Conservation (phyloP, 176 grass and related monocot genomes). For the Phoenix roebelenii region DNA sequence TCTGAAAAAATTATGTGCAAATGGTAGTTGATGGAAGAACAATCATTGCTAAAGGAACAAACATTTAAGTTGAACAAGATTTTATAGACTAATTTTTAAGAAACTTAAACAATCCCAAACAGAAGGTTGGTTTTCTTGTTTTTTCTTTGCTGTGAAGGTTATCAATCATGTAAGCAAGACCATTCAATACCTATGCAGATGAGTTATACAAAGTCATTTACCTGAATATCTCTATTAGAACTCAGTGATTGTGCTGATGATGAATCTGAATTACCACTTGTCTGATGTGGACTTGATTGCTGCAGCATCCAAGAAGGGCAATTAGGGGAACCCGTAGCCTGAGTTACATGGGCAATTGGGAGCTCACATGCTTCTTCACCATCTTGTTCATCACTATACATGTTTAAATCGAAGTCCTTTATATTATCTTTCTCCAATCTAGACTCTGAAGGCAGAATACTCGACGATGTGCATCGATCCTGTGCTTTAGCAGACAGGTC, state of each 20-base stretch:
- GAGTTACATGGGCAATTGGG: background rate
- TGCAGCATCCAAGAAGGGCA: conserved; percentile 19
- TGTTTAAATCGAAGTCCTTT: conserved; percentile 74
- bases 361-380: conserved; percentile 23
- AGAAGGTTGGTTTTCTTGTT: too few species aligned
- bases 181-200: too few species aligned
- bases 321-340: conserved; percentile 4
- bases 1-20: too few species aligned
- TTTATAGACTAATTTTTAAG: too few species aligned
- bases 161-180: too few species aligned
- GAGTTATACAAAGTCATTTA: conserved; percentile 11
- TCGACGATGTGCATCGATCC: conserved; percentile 9
- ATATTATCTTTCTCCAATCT: conserved; percentile 11
- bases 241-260: conserved; percentile 15
- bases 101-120: too few species aligned
- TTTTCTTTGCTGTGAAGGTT: too few species aligned
- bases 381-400: conserved; percentile 20
- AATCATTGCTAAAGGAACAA: too few species aligned
- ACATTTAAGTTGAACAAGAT: too few species aligned
- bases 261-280: conserved; percentile 23
- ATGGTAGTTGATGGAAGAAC: too few species aligned
- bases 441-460: conserved; percentile 27
- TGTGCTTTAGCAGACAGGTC: background rate
- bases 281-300: conserved; percentile 12
- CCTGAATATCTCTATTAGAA: conserved; percentile 38